Base-by-base conservation (phyloP, 345 rosid genomes). In the Arabis alpina region DNA sequence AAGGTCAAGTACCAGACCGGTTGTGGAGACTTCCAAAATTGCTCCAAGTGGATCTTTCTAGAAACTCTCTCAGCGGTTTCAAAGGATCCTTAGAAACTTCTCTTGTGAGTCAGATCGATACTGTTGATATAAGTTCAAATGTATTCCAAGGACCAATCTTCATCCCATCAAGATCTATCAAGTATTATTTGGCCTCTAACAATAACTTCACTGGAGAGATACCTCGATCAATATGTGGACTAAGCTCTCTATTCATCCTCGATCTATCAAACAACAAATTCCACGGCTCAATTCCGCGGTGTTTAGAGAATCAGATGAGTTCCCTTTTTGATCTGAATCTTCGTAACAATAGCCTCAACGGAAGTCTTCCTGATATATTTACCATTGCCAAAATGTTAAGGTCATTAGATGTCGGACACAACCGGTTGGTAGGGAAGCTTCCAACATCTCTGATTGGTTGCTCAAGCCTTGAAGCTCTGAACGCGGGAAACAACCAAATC, bases 191-290 rank as follows among this genome's bases (percentile, higher is more conserved):
- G 0, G n/a, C 42, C 16, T 55, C 61, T 2, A 36, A 55, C 8
- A 55, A 55, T 36, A 55, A 55, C 43, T 55, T 55, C 43, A 55
- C 14, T 2, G 44, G n/a, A 16, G 44, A 56, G 61, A 56, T 56
- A 36, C 43, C 28, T 56, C 44, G 2, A 56, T 56, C 61, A 5
- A 3, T 56, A 56, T 56, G 44, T 36, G 44, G 14, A 36, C 2
- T 36, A 36, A 34, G 8, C 5, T 10, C 28, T 34, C 44, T 36
- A 36, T 0, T 2, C 1, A 0, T 36, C 14, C 14, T 36, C 3
- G 60, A 55, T 55, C n/a, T 55, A 34, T 55, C 43, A 34, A 2
- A 15, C 60, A 55, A 55, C 42, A 34, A 55, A 8, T n/a, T 55
- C 42, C 7, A 55, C 8, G 43, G 60, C 24, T 32, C 41, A 14